Conservation (phyloP, 202 grass and related monocot species). For the Bolboschoenoplectus hybrid region DNA sequence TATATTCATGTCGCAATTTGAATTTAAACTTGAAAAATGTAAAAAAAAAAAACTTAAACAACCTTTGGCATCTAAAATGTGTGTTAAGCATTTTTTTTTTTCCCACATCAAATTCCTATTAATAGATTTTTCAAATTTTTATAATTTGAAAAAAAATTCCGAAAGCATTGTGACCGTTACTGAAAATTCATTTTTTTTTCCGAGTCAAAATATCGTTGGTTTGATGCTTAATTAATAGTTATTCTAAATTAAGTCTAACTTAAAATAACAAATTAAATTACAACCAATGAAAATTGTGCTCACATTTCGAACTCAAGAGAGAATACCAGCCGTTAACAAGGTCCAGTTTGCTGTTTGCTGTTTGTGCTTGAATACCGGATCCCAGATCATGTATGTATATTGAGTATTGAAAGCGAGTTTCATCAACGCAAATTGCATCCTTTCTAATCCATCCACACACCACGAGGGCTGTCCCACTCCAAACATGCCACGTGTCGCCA, state of each 20-base stretch:
- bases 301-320: background rate
- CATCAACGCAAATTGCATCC: background rate
- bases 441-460: constrained; percentile 23
- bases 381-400: background rate
- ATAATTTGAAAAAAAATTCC: no score
- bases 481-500: constrained; percentile 29
- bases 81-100: no score
- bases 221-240: background rate
- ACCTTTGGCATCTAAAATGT: no score
- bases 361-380: background rate
- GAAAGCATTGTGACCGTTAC: no score
- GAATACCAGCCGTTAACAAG: background rate
- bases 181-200: no score
- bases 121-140: no score
- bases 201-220: no score
- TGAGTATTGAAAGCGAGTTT: constrained; percentile 2
- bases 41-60: no score
- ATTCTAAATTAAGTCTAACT: background rate
- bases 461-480: constrained; percentile 15
- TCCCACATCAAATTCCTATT: no score
- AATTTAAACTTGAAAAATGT: no score
- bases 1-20: no score
- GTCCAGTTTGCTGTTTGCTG: background rate
- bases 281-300: background rate
- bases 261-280: constrained; percentile 9